Conservation (phyloP, 345 rosid genomes). For the Melaleuca quinquenervia region DNA sequence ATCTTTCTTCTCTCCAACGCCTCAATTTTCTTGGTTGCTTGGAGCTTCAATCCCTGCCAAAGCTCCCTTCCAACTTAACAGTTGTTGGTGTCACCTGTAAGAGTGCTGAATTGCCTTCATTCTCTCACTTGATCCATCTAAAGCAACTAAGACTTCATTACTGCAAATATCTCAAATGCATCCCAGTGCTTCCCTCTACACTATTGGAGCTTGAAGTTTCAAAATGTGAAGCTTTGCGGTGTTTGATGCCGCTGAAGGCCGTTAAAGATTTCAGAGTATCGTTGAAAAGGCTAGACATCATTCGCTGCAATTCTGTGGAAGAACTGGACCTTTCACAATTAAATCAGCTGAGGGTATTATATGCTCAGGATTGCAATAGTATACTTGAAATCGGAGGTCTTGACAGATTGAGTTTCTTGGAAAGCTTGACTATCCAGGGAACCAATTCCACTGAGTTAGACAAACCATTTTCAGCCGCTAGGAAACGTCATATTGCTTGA, state of each 20-base stretch:
- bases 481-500: neutral
- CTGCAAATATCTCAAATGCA: neutral
- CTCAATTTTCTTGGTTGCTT: neutral
- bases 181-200: neutral
- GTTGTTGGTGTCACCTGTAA: neutral
- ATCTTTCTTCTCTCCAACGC: neutral
- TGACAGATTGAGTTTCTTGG: neutral
- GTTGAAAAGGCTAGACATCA: neutral
- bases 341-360: neutral
- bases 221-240: neutral
- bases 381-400: neutral
- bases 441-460: fast-evolving
- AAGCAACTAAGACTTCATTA: neutral
- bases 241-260: neutral
- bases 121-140: neutral
- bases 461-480: fast-evolving
- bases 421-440: neutral
- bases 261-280: neutral
- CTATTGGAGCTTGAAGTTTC: neutral
- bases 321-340: neutral
- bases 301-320: fast-evolving
- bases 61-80: neutral
- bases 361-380: neutral
- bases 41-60: neutral
- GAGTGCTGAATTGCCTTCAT: neutral